Evolutionary conservation across 257 asterid genomes (phyloP).

Genomic region (Solanum peruvianum): DNA sequence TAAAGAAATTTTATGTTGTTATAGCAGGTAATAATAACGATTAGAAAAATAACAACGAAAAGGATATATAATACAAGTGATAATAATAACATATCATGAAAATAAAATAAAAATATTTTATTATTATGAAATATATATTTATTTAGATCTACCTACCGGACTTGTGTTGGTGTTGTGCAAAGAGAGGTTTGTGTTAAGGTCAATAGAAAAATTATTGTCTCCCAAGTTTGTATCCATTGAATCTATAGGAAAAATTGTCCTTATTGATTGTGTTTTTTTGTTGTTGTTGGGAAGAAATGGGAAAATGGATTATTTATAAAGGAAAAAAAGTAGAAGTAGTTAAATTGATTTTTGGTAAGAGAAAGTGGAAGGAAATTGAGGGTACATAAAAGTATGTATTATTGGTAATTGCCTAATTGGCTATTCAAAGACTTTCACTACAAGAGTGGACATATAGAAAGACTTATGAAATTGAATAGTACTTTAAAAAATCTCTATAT

Average conservation of each 20-base stretch:
- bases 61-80: background rate
- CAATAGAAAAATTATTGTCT: constrained; percentile 5
- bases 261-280: background rate
- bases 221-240: background rate
- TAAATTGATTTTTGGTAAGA: background rate
- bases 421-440: background rate
- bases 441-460: background rate
- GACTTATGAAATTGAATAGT: background rate
- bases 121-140: background rate
- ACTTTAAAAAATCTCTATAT: background rate
- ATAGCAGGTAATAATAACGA: background rate
- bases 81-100: background rate
- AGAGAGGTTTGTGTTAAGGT: constrained; percentile 12
- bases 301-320: background rate
- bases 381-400: background rate
- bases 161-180: too few species aligned
- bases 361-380: background rate
- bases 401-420: background rate
- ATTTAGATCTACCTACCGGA: background rate
- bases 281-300: background rate
- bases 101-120: background rate
- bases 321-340: background rate
- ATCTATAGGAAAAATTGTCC: background rate
- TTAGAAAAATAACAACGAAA: background rate
- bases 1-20: background rate